These are phyloP conservation scores for Ciborinia camelliae DNA, from an alignment of 2,329 filamentous ascomycete species.

Conservation along the genomic window DNA sequence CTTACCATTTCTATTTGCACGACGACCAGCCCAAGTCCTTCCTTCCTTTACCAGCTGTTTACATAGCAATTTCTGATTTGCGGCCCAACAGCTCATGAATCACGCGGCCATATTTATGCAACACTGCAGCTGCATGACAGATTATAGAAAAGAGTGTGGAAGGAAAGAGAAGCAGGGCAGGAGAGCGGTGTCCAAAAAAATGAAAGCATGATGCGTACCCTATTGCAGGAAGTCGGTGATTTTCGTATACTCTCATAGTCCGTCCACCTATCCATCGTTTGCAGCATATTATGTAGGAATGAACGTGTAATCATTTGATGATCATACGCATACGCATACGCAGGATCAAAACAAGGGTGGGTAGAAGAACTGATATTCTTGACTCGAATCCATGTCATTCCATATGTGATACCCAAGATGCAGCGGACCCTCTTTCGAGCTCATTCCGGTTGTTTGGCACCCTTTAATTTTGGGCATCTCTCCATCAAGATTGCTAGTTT, in stretches of 20 bases:
- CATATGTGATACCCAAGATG: conserved; percentile 7
- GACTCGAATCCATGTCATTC: conserved; percentile 2
- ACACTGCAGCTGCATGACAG: conserved; percentile 19
- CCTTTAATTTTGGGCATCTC: conserved; percentile 1
- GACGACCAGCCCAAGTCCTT: conserved; percentile 17
- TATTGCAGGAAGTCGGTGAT: conserved; percentile 12
- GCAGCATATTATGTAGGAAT: conserved; percentile 11
- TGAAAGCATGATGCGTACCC: conserved; percentile 6
- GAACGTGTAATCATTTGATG: conserved; percentile 9
- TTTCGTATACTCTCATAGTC: conserved; percentile 5
- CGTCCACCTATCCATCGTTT: conserved; percentile 1
- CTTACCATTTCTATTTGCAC: conserved; percentile 3
- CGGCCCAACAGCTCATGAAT: conserved; percentile 19
- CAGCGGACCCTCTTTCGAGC: conserved; percentile 3
- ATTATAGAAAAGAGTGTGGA: conserved; percentile 12
- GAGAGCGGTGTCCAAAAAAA: conserved; percentile 10
- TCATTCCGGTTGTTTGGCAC: conserved; percentile 7
- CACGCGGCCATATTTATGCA: conserved; percentile 18
- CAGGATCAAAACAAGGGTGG: conserved; percentile 15
- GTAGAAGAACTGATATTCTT: conserved; percentile 10
- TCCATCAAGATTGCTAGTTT: background rate
- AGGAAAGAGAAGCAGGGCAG: conserved; percentile 11
- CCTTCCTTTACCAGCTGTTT: conserved; percentile 18
- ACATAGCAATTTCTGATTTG: conserved; percentile 16
- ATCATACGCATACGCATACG: conserved; percentile 10